These are phyloP conservation scores for Boletellus emodensis DNA, from an alignment of 768 basidiomycete species.

Conservation along the genomic window DNA sequence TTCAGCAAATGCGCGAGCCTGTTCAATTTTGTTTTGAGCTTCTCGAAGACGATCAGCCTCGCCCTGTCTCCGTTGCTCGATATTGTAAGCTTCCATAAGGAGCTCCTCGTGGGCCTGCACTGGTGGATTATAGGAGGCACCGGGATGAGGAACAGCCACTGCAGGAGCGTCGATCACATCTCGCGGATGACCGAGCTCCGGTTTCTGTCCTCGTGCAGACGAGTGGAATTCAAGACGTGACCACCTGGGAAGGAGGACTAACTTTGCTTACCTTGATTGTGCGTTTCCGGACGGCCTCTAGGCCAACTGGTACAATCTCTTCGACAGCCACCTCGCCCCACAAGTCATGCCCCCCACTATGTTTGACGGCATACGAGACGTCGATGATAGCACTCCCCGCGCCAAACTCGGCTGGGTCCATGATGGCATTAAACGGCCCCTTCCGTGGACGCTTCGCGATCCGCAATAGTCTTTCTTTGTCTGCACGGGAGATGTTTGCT, in stretches of 20 bases:
- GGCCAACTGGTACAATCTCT: constrained; percentile 40
- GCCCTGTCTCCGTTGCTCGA: constrained; percentile 56
- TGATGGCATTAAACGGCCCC: constrained; percentile 67
- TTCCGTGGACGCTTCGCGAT: constrained; percentile 70
- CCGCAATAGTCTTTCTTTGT: constrained; percentile 71
- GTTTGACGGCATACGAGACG: constrained; percentile 63
- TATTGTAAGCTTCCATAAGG: constrained; percentile 58
- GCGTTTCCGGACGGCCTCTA: constrained; percentile 34
- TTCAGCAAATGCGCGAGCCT: constrained; percentile 36
- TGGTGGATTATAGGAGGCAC: constrained; percentile 87
- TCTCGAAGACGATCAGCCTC: constrained; percentile 52
- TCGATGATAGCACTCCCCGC: constrained; percentile 63
- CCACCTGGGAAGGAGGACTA: neutral
- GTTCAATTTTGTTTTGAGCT: constrained; percentile 53
- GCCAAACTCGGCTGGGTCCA: constrained; percentile 65
- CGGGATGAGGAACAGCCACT: constrained; percentile 68
- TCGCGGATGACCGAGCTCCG: constrained; percentile 43
- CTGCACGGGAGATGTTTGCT: constrained; percentile 50
- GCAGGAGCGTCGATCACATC: constrained; percentile 60
- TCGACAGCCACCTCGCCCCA: constrained; percentile 43
- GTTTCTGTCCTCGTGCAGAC: constrained; percentile 38
- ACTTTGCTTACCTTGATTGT: constrained; percentile 48
- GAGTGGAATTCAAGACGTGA: neutral
- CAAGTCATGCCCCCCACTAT: constrained; percentile 63
- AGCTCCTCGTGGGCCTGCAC: constrained; percentile 69